Evolutionary conservation across 805 yeast genomes (phyloP).

Genomic region (Wickerhamiella sorbophila): DNA sequence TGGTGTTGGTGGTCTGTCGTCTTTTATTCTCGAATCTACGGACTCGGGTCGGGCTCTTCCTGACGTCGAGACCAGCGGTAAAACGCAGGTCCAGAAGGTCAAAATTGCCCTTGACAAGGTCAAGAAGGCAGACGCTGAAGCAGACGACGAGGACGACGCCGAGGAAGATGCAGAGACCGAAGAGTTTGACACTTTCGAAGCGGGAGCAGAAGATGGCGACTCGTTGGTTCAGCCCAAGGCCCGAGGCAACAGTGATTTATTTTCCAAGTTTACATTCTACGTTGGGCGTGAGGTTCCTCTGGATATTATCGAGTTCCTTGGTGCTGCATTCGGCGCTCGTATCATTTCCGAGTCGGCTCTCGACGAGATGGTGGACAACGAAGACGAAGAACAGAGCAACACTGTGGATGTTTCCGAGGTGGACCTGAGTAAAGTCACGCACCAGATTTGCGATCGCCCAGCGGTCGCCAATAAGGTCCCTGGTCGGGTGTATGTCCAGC

Average conservation of each 20-base stretch:
- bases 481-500: conserved; percentile 90
- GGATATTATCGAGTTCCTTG: conserved; percentile 77
- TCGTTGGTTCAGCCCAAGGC: conserved; percentile 47
- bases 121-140: conserved; percentile 27
- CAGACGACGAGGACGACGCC: conserved; percentile 22
- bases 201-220: conserved; percentile 40
- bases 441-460: conserved; percentile 91
- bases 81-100: conserved; percentile 36
- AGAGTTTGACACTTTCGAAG: conserved; percentile 57
- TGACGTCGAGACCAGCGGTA: conserved; percentile 22
- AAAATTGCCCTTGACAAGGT: conserved; percentile 28
- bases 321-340: conserved; percentile 74
- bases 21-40: conserved; percentile 55
- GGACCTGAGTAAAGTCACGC: conserved; percentile 63
- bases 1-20: conserved; percentile 78
- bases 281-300: conserved; percentile 93
- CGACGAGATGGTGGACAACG: conserved; percentile 47
- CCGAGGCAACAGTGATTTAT: conserved; percentile 28
- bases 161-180: conserved; percentile 31
- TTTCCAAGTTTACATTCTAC: conserved; percentile 63
- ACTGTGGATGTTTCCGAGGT: conserved; percentile 25
- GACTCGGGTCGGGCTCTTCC: conserved; percentile 12
- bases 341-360: conserved; percentile 75
- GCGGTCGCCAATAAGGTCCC: conserved; percentile 58
- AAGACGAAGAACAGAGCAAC: conserved; percentile 33